phyloP scores from a whole-genome alignment of 495 filamentous ascomycete species.

The Penicillium roqueforti region DNA sequence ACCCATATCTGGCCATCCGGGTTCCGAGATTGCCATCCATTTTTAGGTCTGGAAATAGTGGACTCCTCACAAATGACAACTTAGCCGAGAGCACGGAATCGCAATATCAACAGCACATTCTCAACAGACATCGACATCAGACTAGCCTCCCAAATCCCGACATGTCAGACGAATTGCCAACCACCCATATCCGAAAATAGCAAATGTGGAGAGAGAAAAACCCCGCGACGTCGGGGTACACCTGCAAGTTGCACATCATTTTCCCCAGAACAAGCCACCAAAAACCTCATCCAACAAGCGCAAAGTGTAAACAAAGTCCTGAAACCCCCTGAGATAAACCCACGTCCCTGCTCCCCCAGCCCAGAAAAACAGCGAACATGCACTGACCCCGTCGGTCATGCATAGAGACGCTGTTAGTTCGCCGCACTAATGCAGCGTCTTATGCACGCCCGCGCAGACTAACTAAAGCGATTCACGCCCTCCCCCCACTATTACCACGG shows the following conservation, averaged over 20 bases:
- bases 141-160: neutral
- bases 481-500: slow-evolving; percentile 16
- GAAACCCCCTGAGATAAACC: slow-evolving; percentile 17
- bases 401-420: slow-evolving; percentile 26
- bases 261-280: slow-evolving; percentile 1
- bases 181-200: neutral
- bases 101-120: neutral
- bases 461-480: slow-evolving; percentile 13
- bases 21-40: neutral
- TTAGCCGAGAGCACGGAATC: neutral
- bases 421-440: slow-evolving; percentile 26
- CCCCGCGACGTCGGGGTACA: slow-evolving; percentile 11
- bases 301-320: neutral
- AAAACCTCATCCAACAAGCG: neutral
- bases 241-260: slow-evolving; percentile 12
- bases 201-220: neutral
- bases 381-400: slow-evolving; percentile 21
- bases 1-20: neutral
- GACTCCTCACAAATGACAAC: neutral
- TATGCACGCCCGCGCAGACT: slow-evolving; percentile 20
- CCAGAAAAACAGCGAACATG: slow-evolving; percentile 17
- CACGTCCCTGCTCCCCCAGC: neutral
- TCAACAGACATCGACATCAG: neutral
- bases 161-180: neutral
- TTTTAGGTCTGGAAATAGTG: neutral